Evolutionary conservation across 2,329 filamentous ascomycete genomes (phyloP).

Genomic region (Chrysoporthe cubensis): DNA sequence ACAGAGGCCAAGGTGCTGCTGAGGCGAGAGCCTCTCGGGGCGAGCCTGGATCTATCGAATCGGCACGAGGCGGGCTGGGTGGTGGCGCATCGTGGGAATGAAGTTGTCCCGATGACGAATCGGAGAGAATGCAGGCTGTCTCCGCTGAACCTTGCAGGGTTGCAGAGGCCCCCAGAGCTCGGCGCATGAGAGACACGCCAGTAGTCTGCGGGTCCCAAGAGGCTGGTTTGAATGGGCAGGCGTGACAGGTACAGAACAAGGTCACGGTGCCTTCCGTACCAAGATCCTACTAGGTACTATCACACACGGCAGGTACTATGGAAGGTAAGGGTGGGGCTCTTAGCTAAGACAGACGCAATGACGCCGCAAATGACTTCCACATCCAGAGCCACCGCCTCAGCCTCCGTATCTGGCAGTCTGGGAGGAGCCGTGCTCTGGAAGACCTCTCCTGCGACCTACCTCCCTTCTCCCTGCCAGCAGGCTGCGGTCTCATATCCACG

Average conservation of each 20-base stretch:
- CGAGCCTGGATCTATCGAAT: neutral
- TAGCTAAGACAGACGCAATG: neutral
- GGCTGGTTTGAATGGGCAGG: neutral
- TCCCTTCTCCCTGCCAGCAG: neutral
- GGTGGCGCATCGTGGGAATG: neutral
- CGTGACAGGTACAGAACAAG: neutral
- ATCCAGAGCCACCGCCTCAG: neutral
- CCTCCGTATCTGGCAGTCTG: neutral
- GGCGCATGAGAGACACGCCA: neutral
- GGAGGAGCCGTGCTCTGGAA: neutral
- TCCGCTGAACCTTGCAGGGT: slow-evolving; percentile 4
- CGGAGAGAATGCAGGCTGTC: slow-evolving; percentile 4
- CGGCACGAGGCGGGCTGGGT: neutral
- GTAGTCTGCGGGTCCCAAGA: neutral
- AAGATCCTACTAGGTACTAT: neutral
- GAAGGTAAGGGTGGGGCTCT: neutral
- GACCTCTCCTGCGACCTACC: neutral
- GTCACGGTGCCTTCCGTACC: slow-evolving; percentile 1
- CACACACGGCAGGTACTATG: neutral
- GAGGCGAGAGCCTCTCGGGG: neutral
- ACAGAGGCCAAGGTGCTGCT: neutral
- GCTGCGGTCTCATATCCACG: neutral
- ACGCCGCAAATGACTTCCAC: neutral
- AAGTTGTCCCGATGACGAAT: neutral
- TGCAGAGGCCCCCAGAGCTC: slow-evolving; percentile 1